phyloP scores from a whole-genome alignment of 164 flowering plant species.

The Vitis riparia region DNA sequence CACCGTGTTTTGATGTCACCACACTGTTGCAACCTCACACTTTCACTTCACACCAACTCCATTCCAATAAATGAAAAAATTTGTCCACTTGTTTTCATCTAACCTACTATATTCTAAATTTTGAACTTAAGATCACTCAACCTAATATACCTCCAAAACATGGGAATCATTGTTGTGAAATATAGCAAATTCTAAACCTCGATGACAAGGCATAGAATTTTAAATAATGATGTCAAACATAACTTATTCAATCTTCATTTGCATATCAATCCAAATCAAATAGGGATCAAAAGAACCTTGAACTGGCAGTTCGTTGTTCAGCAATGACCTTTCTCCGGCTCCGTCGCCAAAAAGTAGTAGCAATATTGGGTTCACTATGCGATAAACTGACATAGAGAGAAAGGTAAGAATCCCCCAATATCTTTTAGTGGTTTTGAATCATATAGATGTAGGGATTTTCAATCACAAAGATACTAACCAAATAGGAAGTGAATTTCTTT shows the following conservation, averaged over 20 bases:
- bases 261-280: conserved; percentile 1
- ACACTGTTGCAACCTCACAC: too few relatives aligned
- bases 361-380: conserved; percentile 92
- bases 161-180: neutral
- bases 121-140: too few relatives aligned
- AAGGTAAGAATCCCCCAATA: conserved; percentile 7
- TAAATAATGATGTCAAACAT: neutral
- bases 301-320: conserved; percentile 93
- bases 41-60: too few relatives aligned
- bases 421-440: neutral
- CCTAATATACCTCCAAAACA: neutral
- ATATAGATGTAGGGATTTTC: neutral
- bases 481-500: neutral
- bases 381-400: conserved; percentile 59
- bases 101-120: too few relatives aligned
- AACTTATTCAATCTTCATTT: neutral
- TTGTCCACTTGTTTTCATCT: too few relatives aligned
- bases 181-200: neutral
- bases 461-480: neutral
- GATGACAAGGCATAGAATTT: too few relatives aligned
- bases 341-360: conserved; percentile 79
- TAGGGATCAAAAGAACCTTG: conserved; percentile 57
- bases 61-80: too few relatives aligned
- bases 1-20: too few relatives aligned
- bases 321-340: conserved; percentile 78